Percentiles rank a stretch among this genome's conserved stretches.
These are phyloP conservation scores for Triangularia setosa DNA, from an alignment of 2,329 filamentous ascomycete species.

Conservation along the genomic window DNA sequence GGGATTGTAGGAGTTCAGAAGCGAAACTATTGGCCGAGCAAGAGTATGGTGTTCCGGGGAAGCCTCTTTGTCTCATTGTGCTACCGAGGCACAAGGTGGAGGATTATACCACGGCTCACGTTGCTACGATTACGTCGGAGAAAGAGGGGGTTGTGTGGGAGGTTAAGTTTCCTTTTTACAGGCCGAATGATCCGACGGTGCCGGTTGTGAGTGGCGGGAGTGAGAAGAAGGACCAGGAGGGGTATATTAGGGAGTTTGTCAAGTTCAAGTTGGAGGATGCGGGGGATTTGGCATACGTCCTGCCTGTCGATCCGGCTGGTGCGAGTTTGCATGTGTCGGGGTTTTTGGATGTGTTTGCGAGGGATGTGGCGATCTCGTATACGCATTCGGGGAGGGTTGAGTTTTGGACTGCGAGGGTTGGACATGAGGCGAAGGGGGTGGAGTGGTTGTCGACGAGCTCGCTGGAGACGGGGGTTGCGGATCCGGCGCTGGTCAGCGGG, in stretches of 20 bases:
- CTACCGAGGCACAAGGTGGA: conserved; percentile 61
- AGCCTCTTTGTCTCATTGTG: conserved; percentile 74
- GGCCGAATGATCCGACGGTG: neutral
- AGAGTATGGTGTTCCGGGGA: conserved; percentile 59
- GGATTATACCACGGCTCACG: conserved; percentile 57
- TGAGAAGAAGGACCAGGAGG: conserved; percentile 26
- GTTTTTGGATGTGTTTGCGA: conserved; percentile 80
- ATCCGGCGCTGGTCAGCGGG: conserved; percentile 75
- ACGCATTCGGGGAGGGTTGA: conserved; percentile 69
- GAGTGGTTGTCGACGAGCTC: conserved; percentile 81
- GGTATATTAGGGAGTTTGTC: conserved; percentile 62
- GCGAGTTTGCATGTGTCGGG: conserved; percentile 66
- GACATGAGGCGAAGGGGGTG: conserved; percentile 54
- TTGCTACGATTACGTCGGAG: conserved; percentile 78
- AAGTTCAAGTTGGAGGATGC: conserved; percentile 62
- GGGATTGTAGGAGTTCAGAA: conserved; percentile 65
- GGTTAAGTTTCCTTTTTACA: conserved; percentile 56
- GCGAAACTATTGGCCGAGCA: conserved; percentile 58
- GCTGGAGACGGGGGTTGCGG: conserved; percentile 70
- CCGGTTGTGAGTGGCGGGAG: conserved; percentile 11
- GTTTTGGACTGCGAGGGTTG: conserved; percentile 80
- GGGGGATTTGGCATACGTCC: conserved; percentile 60
- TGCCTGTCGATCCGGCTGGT: conserved; percentile 85
- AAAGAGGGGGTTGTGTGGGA: conserved; percentile 82
- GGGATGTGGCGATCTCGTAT: conserved; percentile 83